Conservation (phyloP, 2,329 filamentous ascomycete species). For the Sporothrix curviconia region DNA sequence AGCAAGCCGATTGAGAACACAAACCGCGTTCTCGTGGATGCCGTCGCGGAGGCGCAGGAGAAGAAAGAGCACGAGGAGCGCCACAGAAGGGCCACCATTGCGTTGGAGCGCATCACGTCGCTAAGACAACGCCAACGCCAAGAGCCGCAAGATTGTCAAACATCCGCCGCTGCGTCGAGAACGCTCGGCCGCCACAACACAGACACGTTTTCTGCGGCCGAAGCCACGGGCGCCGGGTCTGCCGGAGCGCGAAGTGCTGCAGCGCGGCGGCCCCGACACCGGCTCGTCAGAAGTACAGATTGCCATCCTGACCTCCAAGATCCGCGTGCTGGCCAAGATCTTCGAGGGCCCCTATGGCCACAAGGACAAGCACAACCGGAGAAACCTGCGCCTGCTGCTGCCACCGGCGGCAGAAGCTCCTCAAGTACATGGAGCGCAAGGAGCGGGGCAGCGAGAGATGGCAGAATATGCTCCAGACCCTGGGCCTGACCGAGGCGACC, state of each 20-base stretch:
- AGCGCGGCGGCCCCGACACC: slow-evolving; percentile 81
- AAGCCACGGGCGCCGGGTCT: slow-evolving; percentile 46
- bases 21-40: slow-evolving; percentile 34
- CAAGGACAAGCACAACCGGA: slow-evolving; percentile 91
- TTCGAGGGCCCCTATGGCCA: slow-evolving; percentile 61
- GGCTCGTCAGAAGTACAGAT: slow-evolving; percentile 97
- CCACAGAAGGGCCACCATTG: slow-evolving; percentile 65
- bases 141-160: slow-evolving; percentile 77
- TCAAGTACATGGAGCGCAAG: slow-evolving; percentile 80
- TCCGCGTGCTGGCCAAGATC: slow-evolving; percentile 68
- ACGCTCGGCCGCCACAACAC: slow-evolving; percentile 89
- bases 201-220: slow-evolving; percentile 59
- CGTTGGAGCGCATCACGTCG: slow-evolving; percentile 70
- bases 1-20: slow-evolving; percentile 47
- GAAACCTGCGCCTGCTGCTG: slow-evolving; percentile 79
- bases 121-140: slow-evolving; percentile 70
- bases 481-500: slow-evolving; percentile 80
- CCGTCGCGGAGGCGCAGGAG: slow-evolving; percentile 32
- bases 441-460: slow-evolving; percentile 88
- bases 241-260: slow-evolving; percentile 32
- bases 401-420: slow-evolving; percentile 80
- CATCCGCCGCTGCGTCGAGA: slow-evolving; percentile 73
- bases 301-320: slow-evolving; percentile 90
- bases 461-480: slow-evolving; percentile 73
- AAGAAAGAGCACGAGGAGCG: slow-evolving; percentile 41